These are phyloP conservation scores for Candida buenavistaensis DNA, from an alignment of 1,139 yeast species.

Conservation along the genomic window DNA sequence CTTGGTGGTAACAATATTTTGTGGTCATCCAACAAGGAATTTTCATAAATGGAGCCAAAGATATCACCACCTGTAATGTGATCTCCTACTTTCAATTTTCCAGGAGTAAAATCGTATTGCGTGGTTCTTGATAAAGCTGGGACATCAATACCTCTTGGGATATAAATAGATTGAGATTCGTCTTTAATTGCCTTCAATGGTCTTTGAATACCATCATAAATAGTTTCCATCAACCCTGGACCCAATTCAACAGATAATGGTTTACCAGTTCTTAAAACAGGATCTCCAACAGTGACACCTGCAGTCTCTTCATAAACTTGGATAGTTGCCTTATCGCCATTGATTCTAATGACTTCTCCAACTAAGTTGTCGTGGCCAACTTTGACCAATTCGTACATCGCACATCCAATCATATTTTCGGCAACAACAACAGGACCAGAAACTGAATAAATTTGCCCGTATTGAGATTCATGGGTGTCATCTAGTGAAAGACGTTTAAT, in stretches of 20 bases:
- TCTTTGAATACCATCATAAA: conserved; percentile 99
- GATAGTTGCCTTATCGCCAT: conserved; percentile 93
- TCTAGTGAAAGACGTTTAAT: conserved; percentile 82
- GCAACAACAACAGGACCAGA: conserved; percentile 98
- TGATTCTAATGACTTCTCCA: conserved; percentile 97
- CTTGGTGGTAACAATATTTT: conserved; percentile 95
- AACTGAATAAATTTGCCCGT: conserved; percentile 88
- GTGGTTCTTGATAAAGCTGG: conserved; percentile 85
- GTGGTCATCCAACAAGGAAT: conserved; percentile 88
- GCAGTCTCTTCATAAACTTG: conserved; percentile 99
- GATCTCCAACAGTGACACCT: conserved; percentile 98
- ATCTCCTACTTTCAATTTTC: conserved; percentile 81
- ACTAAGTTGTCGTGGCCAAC: conserved; percentile 97
- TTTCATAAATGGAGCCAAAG: conserved; percentile 90
- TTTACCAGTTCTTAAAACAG: conserved; percentile 95
- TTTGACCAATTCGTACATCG: conserved; percentile 97
- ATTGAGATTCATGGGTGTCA: conserved; percentile 73
- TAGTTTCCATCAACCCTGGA: conserved; percentile 98
- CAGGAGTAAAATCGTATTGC: conserved; percentile 87
- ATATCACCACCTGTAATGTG: conserved; percentile 98
- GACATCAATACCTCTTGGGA: conserved; percentile 97
- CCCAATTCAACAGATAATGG: conserved; percentile 98
- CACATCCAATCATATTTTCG: conserved; percentile 98
- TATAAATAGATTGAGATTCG: conserved; percentile 83
- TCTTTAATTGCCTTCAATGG: conserved; percentile 92